Conservation (phyloP, 192 early-diverging fungal genomes). For the Podila verticillata region DNA sequence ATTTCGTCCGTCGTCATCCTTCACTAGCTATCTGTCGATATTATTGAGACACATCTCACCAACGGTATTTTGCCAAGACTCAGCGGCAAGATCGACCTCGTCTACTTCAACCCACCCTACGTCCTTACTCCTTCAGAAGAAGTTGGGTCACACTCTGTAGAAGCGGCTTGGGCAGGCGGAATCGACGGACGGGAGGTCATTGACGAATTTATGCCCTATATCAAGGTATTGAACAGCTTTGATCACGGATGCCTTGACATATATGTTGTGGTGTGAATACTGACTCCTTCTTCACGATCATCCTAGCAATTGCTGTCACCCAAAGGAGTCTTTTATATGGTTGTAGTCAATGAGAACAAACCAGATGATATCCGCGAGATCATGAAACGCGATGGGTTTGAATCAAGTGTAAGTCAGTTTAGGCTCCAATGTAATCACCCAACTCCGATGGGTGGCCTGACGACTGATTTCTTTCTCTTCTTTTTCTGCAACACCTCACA, state of each 20-base stretch:
- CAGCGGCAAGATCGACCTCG: constrained; percentile 71
- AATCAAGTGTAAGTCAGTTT: constrained; percentile 32
- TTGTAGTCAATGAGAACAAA: constrained; percentile 87
- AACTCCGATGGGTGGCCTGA: neutral
- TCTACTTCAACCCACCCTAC: constrained; percentile 96
- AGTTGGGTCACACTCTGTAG: constrained; percentile 75
- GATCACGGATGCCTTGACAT: neutral
- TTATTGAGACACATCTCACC: constrained; percentile 71
- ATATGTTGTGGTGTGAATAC: neutral
- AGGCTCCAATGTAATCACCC: neutral
- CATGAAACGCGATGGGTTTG: constrained; percentile 63
- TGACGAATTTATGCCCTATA: constrained; percentile 78
- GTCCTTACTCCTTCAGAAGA: constrained; percentile 87
- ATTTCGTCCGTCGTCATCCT: neutral
- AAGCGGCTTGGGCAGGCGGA: constrained; percentile 94
- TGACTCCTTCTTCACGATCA: neutral
- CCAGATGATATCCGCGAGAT: constrained; percentile 79
- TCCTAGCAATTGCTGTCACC: constrained; percentile 69
- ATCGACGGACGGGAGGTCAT: constrained; percentile 89
- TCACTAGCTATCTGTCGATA: constrained; percentile 64
- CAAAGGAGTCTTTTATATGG: constrained; percentile 84
- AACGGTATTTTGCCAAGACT: constrained; percentile 66
- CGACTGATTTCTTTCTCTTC: neutral
- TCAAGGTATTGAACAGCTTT: constrained; percentile 58
- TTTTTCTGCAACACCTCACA: constrained; percentile 5